Conservation (phyloP, 2,329 filamentous ascomycete genomes). For the Zymoseptoria brevis region DNA sequence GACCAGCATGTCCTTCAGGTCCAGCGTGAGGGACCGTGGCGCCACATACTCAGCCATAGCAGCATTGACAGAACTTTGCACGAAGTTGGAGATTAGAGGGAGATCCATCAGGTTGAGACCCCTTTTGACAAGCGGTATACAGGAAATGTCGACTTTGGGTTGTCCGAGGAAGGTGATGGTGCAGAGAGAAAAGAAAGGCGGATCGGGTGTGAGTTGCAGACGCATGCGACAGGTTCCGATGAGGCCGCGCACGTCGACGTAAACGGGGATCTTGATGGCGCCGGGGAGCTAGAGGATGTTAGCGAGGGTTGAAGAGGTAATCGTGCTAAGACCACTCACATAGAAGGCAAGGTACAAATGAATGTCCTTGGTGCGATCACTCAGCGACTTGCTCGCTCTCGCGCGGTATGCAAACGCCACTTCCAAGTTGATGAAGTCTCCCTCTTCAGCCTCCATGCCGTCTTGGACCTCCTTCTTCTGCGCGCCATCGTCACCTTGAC, state of each 20-base stretch:
- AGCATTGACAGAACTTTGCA: conserved; percentile 65
- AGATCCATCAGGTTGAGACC: conserved; percentile 68
- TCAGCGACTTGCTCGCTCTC: conserved; percentile 50
- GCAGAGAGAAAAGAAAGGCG: conserved; percentile 68
- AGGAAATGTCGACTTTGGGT: conserved; percentile 63
- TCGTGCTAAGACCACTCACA: not conserved
- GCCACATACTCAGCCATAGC: conserved; percentile 69
- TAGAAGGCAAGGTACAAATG: conserved; percentile 68
- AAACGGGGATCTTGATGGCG: conserved; percentile 53
- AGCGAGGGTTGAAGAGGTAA: conserved; percentile 47
- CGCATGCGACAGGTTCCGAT: conserved; percentile 63
- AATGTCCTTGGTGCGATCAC: conserved; percentile 60
- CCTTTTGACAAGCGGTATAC: conserved; percentile 60
- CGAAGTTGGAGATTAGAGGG: conserved; percentile 65
- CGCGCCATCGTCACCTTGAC: conserved; percentile 15
- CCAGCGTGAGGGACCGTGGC: conserved; percentile 64
- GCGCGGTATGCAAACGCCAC: conserved; percentile 66
- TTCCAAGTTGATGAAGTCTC: conserved; percentile 71
- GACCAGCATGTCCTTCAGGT: conserved; percentile 68
- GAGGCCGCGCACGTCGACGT: conserved; percentile 66
- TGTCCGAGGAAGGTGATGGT: conserved; percentile 69
- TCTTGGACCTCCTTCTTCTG: conserved; percentile 35
- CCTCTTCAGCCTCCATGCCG: conserved; percentile 68
- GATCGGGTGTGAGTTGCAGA: conserved; percentile 66
- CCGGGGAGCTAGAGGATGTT: conserved; percentile 51